Evolutionary conservation across 1,284 basidiomycete genomes (phyloP).

Genomic region (Spongiforma sp.): DNA sequence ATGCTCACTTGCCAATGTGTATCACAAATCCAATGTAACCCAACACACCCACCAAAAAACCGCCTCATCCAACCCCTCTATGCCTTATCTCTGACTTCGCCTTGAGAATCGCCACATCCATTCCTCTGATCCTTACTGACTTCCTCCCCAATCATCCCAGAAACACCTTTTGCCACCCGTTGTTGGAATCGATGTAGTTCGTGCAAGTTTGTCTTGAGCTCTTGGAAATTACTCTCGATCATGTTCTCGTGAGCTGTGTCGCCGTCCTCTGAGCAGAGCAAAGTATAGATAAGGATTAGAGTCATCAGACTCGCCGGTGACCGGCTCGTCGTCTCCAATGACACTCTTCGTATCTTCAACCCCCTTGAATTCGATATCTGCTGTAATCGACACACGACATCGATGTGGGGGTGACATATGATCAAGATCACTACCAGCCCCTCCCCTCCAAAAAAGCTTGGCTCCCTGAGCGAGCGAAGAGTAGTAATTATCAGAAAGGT

Average conservation of each 20-base stretch:
- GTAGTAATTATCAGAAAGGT: too few relatives aligned
- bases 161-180: conserved; percentile 97
- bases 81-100: conserved; percentile 95
- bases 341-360: conserved; percentile 77
- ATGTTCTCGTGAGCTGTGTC: conserved; percentile 79
- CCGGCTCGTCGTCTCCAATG: conserved; percentile 79
- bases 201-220: conserved; percentile 88
- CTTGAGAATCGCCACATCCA: conserved; percentile 91
- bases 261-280: conserved; percentile 3
- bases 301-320: conserved; percentile 67
- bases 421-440: neutral
- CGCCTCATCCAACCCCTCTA: conserved; percentile 56
- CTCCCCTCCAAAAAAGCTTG: conserved; percentile 41
- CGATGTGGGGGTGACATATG: conserved; percentile 39
- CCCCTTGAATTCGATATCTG: conserved; percentile 93
- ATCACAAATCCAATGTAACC: too few relatives aligned
- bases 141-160: conserved; percentile 91
- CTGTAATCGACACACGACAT: conserved; percentile 87
- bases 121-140: conserved; percentile 95
- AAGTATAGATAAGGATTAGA: neutral
- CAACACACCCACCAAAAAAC: too few relatives aligned
- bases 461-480: too few relatives aligned
- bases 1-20: too few relatives aligned
- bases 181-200: conserved; percentile 99
- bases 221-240: conserved; percentile 88